Evolutionary conservation across 1,139 yeast species (phyloP), one percentile per base, ranked within the genome.

Genomic region (Candida frijolesensis): DNA sequence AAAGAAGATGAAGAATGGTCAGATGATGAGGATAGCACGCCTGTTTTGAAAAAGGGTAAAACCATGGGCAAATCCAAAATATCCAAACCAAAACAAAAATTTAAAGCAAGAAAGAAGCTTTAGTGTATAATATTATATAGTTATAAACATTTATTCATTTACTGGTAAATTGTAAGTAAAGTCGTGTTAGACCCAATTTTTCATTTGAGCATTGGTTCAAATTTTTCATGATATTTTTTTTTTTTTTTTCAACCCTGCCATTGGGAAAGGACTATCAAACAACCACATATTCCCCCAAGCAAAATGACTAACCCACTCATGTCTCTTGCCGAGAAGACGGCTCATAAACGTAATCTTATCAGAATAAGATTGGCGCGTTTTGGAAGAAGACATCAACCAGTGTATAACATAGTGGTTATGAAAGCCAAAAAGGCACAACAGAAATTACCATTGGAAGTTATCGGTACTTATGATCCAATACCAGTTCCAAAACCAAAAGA

Each of bases 381-480:
- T 68, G 99, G 99, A 42, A 84, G 98, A 68, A 86, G 79, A 60
- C 87, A 87, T 68, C 84, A 84, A 55, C 99, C 99, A 0, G 76
- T 88, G 5, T 94, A 90, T 74, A 95, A 94, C 68, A 91, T 94
- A 47, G 97, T 94, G 14, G 97, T 94, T 12, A 84, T 96, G 22
- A 84, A 86, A 57, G 83, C 85, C 46, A 76, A 73, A 59, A 76
- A 85, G 40, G 96, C 92, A 18, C 80, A 96, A 57, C 91, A 89
- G 66, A 83, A 84, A 53, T 80, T 89, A 57, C 99, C 99, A 7
- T 84, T 94, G 46, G 99, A 94, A 70, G 99, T 94, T 11, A 72
- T 94, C 57, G 99, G 99, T 37, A 91, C 97, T 1, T 94, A 90
- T 66, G 84, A 91, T 66, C 97, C 99, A 19, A 75, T 82, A 27